phyloP scores from a whole-genome alignment of 495 filamentous ascomycete genomes.

The Evernia prunastri region DNA sequence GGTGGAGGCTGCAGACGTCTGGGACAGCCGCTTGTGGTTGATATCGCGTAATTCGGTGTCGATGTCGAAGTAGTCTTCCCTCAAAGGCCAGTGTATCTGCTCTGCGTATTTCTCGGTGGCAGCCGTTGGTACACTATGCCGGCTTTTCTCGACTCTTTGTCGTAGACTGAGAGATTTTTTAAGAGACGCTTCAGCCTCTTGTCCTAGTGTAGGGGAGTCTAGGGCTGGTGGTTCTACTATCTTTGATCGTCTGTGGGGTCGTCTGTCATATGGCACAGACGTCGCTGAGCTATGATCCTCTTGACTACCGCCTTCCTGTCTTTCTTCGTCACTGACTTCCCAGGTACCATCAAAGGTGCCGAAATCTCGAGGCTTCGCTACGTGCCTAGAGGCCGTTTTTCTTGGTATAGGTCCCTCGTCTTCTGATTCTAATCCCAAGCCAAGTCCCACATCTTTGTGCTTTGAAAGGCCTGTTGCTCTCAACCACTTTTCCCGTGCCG shows the following conservation, averaged over 20 bases:
- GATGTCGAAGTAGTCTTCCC: conserved; percentile 28
- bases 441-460: conserved; percentile 41
- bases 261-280: conserved; percentile 1
- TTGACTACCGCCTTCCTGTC: conserved; percentile 17
- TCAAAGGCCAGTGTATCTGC: conserved; percentile 41
- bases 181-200: conserved; percentile 23
- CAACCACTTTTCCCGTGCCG: conserved; percentile 32
- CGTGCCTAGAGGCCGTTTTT: conserved; percentile 8
- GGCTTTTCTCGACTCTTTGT: conserved; percentile 32
- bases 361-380: conserved; percentile 19
- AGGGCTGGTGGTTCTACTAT: conserved; percentile 1
- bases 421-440: conserved; percentile 43
- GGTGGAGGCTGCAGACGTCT: conserved; percentile 60
- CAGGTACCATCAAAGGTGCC: conserved; percentile 30
- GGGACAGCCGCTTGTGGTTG: conserved; percentile 48
- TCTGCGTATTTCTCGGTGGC: conserved; percentile 39
- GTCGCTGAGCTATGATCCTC: conserved; percentile 12
- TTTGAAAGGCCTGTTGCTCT: conserved; percentile 19
- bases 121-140: conserved; percentile 24
- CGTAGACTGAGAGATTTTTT: conserved; percentile 34
- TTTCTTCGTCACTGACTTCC: conserved; percentile 25
- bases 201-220: conserved; percentile 10
- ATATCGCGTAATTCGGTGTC: conserved; percentile 18
- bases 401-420: conserved; percentile 25
- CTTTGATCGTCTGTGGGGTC: conserved; percentile 4